A percentile compares a stretch with the other conserved stretches of the same genome.
These are phyloP conservation scores for Arthrobotrys megalospora DNA, from an alignment of 2,329 filamentous ascomycete species.

Conservation along the genomic window DNA sequence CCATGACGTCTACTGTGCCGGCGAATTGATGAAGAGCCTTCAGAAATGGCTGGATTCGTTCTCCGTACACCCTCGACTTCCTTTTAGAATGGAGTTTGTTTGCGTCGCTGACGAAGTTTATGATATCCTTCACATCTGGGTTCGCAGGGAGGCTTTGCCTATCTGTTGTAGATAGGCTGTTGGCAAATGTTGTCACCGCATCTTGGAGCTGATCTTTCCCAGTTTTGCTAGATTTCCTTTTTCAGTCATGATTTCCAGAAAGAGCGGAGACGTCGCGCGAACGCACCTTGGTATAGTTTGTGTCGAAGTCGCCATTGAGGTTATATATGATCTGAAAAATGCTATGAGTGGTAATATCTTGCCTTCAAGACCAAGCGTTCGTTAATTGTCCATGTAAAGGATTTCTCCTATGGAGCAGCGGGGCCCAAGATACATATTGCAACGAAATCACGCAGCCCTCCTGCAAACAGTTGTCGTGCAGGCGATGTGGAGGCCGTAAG, in stretches of 20 bases:
- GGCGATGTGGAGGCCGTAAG: too few relatives aligned
- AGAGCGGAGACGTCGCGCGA: neutral
- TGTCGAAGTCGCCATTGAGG: too few relatives aligned
- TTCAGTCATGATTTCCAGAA: neutral
- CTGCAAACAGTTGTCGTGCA: too few relatives aligned
- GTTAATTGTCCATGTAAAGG: too few relatives aligned
- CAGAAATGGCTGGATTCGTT: slow-evolving; percentile 15
- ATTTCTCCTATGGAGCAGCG: too few relatives aligned
- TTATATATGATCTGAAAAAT: too few relatives aligned
- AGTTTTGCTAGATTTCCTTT: neutral
- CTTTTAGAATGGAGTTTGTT: neutral
- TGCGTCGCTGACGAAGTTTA: slow-evolving; percentile 12
- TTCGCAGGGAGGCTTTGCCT: slow-evolving; percentile 16
- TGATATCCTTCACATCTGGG: slow-evolving; percentile 13
- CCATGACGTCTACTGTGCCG: slow-evolving; percentile 16
- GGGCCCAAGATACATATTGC: too few relatives aligned
- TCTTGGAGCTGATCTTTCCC: slow-evolving; percentile 21
- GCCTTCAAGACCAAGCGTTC: too few relatives aligned
- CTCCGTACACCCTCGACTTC: neutral
- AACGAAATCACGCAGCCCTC: too few relatives aligned
- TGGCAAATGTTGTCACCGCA: neutral
- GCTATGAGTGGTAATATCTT: too few relatives aligned
- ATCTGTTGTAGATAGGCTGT: neutral
- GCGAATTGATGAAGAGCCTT: slow-evolving; percentile 23
- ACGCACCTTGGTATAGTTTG: neutral